phyloP scores from a whole-genome alignment of 768 basidiomycete genomes.

The Artomyces pyxidatus region DNA sequence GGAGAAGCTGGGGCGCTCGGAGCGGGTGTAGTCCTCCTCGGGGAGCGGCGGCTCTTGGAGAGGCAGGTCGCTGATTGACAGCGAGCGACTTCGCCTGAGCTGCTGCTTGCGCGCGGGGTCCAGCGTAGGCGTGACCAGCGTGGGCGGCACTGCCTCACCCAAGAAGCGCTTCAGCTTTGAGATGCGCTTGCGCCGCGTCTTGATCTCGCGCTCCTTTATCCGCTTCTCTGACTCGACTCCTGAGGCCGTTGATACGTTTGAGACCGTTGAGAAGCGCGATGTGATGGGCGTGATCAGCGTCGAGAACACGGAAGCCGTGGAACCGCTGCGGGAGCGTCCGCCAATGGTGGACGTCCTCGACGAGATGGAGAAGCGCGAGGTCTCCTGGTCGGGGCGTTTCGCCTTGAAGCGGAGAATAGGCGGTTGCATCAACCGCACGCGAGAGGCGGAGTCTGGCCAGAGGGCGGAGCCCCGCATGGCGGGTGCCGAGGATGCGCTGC shows the following conservation, averaged over 20 bases:
- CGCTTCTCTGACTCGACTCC: slow-evolving; percentile 1
- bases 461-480: too few species aligned
- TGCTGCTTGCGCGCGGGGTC: too few species aligned
- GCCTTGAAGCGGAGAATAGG: too few species aligned
- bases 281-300: background rate
- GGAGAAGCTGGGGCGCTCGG: too few species aligned
- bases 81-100: background rate
- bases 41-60: too few species aligned
- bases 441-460: too few species aligned
- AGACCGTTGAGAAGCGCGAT: slow-evolving; percentile 1
- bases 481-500: background rate
- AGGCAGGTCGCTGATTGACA: too few species aligned
- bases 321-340: background rate
- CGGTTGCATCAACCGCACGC: too few species aligned
- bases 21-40: too few species aligned
- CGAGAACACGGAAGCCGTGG: background rate
- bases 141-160: slow-evolving; percentile 8
- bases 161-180: slow-evolving; percentile 11
- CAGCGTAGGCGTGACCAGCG: slow-evolving; percentile 4
- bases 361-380: background rate
- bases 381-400: background rate
- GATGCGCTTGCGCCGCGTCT: slow-evolving; percentile 9
- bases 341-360: background rate
- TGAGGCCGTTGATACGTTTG: background rate
- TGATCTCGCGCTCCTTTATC: slow-evolving; percentile 2